Percentiles rank a stretch among this genome's conserved stretches.
Evolutionary conservation across 176 grass and related monocot species (phyloP).

Genomic region (Carex kokanica): DNA sequence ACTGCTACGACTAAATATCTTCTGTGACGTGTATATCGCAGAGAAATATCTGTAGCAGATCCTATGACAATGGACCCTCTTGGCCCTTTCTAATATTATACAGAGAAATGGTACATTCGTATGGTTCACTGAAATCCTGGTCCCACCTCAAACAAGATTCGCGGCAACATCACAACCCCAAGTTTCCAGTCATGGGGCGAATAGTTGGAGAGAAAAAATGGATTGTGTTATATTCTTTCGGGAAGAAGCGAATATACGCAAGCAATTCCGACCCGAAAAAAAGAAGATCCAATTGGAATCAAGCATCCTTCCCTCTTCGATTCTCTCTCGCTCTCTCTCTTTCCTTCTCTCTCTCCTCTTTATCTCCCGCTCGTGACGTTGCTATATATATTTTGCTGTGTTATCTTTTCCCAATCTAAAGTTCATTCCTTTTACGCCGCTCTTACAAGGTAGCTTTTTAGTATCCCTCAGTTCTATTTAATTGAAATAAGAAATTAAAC

Average conservation of each 20-base stretch:
- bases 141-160: background rate
- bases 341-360: constrained; percentile 2
- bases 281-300: constrained; percentile 51
- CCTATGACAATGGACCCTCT: background rate
- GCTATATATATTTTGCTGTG: constrained; percentile 2
- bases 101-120: background rate
- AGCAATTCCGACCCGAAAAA: constrained; percentile 18
- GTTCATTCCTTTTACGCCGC: background rate
- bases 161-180: background rate
- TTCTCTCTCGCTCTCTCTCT: constrained; percentile 24
- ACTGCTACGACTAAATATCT: background rate
- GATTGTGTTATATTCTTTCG: background rate
- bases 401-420: constrained; percentile 6
- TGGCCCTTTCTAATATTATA: background rate
- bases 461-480: background rate
- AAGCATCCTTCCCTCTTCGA: constrained; percentile 37
- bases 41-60: background rate
- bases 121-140: background rate
- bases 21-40: background rate
- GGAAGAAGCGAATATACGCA: constrained; percentile 13
- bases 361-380: background rate
- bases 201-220: background rate
- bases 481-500: background rate
- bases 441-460: background rate
- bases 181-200: background rate